Conservation (phyloP, 83 land plant genomes). For the Isoetes engelmannii region DNA sequence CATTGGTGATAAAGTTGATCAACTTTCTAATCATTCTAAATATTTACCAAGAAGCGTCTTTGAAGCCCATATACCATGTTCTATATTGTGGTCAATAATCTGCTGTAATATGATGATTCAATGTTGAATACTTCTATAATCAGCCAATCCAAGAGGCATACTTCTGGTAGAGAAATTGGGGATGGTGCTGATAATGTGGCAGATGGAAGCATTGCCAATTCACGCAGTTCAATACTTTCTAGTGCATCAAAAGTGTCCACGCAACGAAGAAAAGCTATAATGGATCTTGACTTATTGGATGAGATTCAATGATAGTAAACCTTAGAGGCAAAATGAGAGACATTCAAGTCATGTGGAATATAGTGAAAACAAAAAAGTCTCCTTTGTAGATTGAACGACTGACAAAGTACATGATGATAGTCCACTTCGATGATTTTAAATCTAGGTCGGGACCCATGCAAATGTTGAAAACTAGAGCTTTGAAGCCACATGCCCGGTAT, state of each 20-base stretch:
- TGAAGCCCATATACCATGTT: conserved; percentile 75
- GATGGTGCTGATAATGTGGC: conserved; percentile 14
- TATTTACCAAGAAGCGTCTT: conserved; percentile 84
- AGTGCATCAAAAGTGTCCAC: conserved; percentile 19
- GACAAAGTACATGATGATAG: conserved; percentile 42
- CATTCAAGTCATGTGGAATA: conserved; percentile 88
- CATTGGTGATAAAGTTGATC: conserved; percentile 74
- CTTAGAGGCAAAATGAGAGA: conserved; percentile 23
- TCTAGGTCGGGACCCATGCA: conserved; percentile 78
- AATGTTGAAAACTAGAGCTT: conserved; percentile 13
- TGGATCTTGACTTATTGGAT: conserved; percentile 24
- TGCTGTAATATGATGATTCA: conserved; percentile 70
- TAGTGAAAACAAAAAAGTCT: conserved; percentile 56
- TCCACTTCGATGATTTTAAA: conserved; percentile 55
- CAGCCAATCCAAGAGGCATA: conserved; percentile 48
- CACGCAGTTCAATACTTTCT: conserved; percentile 22
- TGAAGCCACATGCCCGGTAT: not conserved
- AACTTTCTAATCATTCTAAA: conserved; percentile 72
- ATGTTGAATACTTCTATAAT: conserved; percentile 42
- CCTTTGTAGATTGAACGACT: conserved; percentile 51
- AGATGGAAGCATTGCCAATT: conserved; percentile 21
- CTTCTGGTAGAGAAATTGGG: conserved; percentile 40
- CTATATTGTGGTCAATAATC: conserved; percentile 82
- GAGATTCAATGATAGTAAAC: conserved; percentile 23
- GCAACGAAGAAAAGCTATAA: conserved; percentile 16